Percentiles rank a stretch among this genome's conserved stretches.
Evolutionary conservation across 2,329 filamentous ascomycete genomes (phyloP).

Genomic region (Cercospora canescens): DNA sequence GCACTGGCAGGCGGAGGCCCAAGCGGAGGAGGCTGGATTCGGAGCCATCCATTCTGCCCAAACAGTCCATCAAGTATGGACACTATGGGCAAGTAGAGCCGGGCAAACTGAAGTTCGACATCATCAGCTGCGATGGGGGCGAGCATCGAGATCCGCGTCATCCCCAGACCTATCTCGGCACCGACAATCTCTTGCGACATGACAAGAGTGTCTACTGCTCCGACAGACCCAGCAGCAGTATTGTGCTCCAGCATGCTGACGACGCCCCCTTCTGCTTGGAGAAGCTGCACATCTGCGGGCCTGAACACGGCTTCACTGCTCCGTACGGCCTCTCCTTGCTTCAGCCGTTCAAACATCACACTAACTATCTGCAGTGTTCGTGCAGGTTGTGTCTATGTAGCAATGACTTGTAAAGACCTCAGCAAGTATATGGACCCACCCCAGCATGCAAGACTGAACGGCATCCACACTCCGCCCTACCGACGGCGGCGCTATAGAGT

Average conservation of each 20-base stretch:
- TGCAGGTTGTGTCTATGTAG: slow-evolving; percentile 88
- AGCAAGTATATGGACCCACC: slow-evolving; percentile 48
- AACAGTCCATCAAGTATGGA: slow-evolving; percentile 69
- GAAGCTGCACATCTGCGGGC: slow-evolving; percentile 85
- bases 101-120: slow-evolving; percentile 79
- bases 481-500: slow-evolving; percentile 22
- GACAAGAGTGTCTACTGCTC: slow-evolving; percentile 89
- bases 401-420: slow-evolving; percentile 79
- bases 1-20: slow-evolving; percentile 21
- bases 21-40: slow-evolving; percentile 45
- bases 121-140: slow-evolving; percentile 86
- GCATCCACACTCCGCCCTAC: slow-evolving; percentile 30
- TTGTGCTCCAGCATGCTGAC: slow-evolving; percentile 79
- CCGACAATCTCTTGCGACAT: slow-evolving; percentile 80
- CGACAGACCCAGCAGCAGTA: slow-evolving; percentile 81
- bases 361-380: slow-evolving; percentile 64
- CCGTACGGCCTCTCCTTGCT: slow-evolving; percentile 62
- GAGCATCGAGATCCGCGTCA: slow-evolving; percentile 54
- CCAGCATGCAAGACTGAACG: slow-evolving; percentile 25
- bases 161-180: slow-evolving; percentile 57
- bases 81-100: slow-evolving; percentile 84
- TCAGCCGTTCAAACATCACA: neutral
- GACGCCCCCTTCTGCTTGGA: slow-evolving; percentile 79
- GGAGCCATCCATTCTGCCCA: slow-evolving; percentile 19
- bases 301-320: slow-evolving; percentile 76